These are phyloP conservation scores for Anthracocystis setariae DNA, from an alignment of 1,284 basidiomycete genomes.

Conservation along the genomic window DNA sequence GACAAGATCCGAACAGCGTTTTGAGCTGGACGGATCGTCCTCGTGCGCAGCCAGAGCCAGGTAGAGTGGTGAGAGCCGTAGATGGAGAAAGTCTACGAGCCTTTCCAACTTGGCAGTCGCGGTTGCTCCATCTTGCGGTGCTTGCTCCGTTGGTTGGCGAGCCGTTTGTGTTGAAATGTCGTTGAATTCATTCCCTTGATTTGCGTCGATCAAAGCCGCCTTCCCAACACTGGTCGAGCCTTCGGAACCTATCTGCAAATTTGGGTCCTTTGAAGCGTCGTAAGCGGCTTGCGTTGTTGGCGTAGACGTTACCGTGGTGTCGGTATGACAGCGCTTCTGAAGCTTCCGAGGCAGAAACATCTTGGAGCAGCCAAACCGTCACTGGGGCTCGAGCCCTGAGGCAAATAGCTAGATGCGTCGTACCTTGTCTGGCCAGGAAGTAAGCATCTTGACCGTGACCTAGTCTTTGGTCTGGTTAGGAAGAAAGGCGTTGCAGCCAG, in stretches of 20 bases:
- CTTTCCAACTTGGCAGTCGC: constrained; percentile 30
- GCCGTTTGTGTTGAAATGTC: background rate
- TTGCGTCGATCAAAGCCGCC: no score
- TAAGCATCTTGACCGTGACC: no score
- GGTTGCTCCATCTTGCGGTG: background rate
- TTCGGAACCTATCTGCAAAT: no score
- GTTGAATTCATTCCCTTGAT: no score
- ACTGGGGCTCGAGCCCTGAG: no score
- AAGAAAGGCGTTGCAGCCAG: no score
- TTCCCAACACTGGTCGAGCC: background rate
- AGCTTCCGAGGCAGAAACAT: constrained; percentile 43
- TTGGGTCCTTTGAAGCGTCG: background rate
- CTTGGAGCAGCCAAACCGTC: no score
- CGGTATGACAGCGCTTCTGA: constrained; percentile 16
- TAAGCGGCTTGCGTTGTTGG: background rate
- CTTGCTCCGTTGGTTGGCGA: background rate
- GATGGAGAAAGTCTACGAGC: constrained; percentile 21
- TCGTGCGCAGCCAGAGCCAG: background rate
- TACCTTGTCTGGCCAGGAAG: no score
- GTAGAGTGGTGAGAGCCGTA: constrained; percentile 14
- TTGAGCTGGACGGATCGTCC: background rate
- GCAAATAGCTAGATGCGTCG: no score
- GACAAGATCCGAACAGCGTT: background rate
- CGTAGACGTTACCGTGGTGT: background rate
- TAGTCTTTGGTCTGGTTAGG: no score